phyloP scores from a whole-genome alignment of 169 alveolate genomes.

The Cryptosporidium baileyi region DNA sequence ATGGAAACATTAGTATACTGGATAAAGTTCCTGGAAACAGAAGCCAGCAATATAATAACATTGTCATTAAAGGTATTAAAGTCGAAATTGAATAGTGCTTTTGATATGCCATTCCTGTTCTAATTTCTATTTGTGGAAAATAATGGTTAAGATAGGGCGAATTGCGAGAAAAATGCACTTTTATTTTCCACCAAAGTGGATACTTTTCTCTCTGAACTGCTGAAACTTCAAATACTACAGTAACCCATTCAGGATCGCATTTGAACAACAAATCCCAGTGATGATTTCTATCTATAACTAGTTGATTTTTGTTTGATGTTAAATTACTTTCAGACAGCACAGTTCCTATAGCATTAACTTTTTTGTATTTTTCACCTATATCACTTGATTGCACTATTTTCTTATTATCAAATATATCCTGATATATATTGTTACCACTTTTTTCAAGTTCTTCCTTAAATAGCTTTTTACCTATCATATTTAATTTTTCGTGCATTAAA shows the following conservation, averaged over 20 bases:
- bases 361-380: slow-evolving; percentile 22
- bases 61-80: slow-evolving; percentile 16
- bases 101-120: slow-evolving; percentile 60
- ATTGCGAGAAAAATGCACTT: slow-evolving; percentile 4
- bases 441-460: neutral
- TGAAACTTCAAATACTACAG: slow-evolving; percentile 60
- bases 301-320: neutral
- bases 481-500: slow-evolving; percentile 41
- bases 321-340: neutral
- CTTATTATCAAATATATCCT: slow-evolving; percentile 1
- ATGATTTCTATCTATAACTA: slow-evolving; percentile 34
- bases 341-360: slow-evolving; percentile 10
- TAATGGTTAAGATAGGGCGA: slow-evolving; percentile 65
- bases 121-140: slow-evolving; percentile 46
- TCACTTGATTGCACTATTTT: slow-evolving; percentile 54
- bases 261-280: slow-evolving; percentile 64
- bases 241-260: slow-evolving; percentile 69
- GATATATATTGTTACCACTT: neutral
- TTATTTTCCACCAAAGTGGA: slow-evolving; percentile 69
- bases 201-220: slow-evolving; percentile 64
- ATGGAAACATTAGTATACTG: slow-evolving; percentile 47
- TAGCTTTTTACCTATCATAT: slow-evolving; percentile 40
- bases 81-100: slow-evolving; percentile 49
- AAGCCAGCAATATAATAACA: slow-evolving; percentile 7
- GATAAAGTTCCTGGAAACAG: slow-evolving; percentile 62